A percentile compares a stretch with the other conserved stretches of the same genome.
phyloP scores from a whole-genome alignment of 768 basidiomycete genomes.

The Pleurotus salmoneostramineus region DNA sequence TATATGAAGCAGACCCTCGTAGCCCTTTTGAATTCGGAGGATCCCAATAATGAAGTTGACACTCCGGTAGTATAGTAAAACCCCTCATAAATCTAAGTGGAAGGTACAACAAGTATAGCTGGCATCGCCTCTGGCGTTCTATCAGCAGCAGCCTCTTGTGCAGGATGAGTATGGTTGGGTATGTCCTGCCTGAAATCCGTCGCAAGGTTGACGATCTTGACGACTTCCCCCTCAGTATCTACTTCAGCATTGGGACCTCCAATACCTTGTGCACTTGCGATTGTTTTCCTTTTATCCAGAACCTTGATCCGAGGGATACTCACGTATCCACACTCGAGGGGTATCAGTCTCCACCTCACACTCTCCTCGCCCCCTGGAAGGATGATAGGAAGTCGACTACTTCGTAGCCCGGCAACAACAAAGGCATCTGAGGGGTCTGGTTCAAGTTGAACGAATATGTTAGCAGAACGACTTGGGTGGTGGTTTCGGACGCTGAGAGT shows the following conservation, averaged over 20 bases:
- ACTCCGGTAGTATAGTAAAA: not conserved
- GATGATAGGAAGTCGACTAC: slow-evolving; percentile 64
- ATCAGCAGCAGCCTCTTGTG: not conserved
- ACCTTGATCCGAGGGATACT: slow-evolving; percentile 61
- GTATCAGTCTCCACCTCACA: slow-evolving; percentile 65
- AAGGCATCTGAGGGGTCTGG: slow-evolving; percentile 68
- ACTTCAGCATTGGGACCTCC: slow-evolving; percentile 22
- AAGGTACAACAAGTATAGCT: not conserved
- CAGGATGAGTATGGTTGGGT: slow-evolving; percentile 7
- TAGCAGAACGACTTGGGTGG: slow-evolving; percentile 59
- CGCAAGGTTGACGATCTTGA: slow-evolving; percentile 53
- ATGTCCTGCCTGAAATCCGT: slow-evolving; percentile 26
- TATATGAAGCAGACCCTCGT: not conserved
- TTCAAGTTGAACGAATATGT: slow-evolving; percentile 71
- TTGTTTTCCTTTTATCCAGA: slow-evolving; percentile 40
- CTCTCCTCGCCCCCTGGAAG: slow-evolving; percentile 68
- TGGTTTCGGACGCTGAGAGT: slow-evolving; percentile 62
- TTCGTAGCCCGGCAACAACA: slow-evolving; percentile 73
- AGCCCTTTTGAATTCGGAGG: slow-evolving; percentile 5
- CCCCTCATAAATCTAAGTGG: not conserved
- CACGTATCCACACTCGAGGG: slow-evolving; percentile 70
- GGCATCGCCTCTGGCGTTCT: not conserved
- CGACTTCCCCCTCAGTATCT: slow-evolving; percentile 38
- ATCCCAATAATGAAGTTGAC: not conserved
- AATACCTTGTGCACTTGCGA: slow-evolving; percentile 20